A percentile compares a stretch with the other conserved stretches of the same genome.
Conservation (phyloP, 2,329 filamentous ascomycete species). For the Pyricularia pennisetigena region DNA sequence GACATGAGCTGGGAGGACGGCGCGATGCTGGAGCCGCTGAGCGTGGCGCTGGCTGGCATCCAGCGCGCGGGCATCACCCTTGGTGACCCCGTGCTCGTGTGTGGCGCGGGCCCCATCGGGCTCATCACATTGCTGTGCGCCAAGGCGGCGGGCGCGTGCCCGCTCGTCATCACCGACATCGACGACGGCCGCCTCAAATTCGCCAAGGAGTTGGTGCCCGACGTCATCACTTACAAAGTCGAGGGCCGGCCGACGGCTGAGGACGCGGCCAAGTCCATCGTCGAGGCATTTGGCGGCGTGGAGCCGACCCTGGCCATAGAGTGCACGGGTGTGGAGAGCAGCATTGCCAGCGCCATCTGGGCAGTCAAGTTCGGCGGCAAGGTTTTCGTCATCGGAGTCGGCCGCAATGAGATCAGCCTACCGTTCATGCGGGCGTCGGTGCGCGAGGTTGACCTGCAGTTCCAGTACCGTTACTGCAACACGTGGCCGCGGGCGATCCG, state of each 20-base stretch:
- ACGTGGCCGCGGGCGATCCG: slow-evolving; percentile 93
- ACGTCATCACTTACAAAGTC: slow-evolving; percentile 72
- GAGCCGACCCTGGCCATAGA: slow-evolving; percentile 79
- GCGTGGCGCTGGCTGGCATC: slow-evolving; percentile 80
- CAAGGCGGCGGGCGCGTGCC: slow-evolving; percentile 78
- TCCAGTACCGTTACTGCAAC: slow-evolving; percentile 94
- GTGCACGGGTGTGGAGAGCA: slow-evolving; percentile 91
- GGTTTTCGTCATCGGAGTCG: slow-evolving; percentile 93
- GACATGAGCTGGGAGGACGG: slow-evolving; percentile 88
- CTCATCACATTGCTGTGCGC: slow-evolving; percentile 79
- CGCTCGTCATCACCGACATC: slow-evolving; percentile 90
- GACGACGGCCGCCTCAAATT: slow-evolving; percentile 78
- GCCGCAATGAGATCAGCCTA: slow-evolving; percentile 89
- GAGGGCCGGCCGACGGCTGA: slow-evolving; percentile 53
- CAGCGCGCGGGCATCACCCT: slow-evolving; percentile 72
- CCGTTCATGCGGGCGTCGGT: slow-evolving; percentile 92
- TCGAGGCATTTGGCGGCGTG: slow-evolving; percentile 58
- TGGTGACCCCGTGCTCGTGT: slow-evolving; percentile 81
- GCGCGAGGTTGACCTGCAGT: slow-evolving; percentile 86
- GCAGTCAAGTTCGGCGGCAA: slow-evolving; percentile 90
- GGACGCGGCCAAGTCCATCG: slow-evolving; percentile 49
- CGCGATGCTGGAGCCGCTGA: slow-evolving; percentile 80
- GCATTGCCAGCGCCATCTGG: slow-evolving; percentile 78
- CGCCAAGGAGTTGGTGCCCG: slow-evolving; percentile 73
- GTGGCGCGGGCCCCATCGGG: slow-evolving; percentile 89